These are phyloP conservation scores for Suillus bovinus DNA, from an alignment of 768 basidiomycete genomes.

Conservation along the genomic window DNA sequence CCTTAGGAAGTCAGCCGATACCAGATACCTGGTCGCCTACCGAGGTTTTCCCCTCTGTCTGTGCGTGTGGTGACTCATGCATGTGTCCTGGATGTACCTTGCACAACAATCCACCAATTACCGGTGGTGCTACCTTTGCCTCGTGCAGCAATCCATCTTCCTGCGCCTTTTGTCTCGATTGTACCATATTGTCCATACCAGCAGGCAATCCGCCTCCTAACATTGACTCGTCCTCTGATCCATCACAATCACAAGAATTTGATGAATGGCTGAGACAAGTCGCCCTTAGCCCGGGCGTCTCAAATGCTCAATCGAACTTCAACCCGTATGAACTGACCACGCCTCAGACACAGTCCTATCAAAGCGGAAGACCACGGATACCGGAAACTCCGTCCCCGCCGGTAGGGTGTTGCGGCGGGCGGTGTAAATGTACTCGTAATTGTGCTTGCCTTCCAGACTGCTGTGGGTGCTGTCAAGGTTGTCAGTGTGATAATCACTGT, in stretches of 20 bases:
- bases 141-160: slow-evolving; percentile 38
- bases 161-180: slow-evolving; percentile 59
- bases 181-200: slow-evolving; percentile 55
- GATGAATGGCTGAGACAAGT: slow-evolving; percentile 68
- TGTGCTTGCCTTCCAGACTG: slow-evolving; percentile 36
- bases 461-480: slow-evolving; percentile 32
- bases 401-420: slow-evolving; percentile 33
- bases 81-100: slow-evolving; percentile 64
- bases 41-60: slow-evolving; percentile 45
- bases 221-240: slow-evolving; percentile 42
- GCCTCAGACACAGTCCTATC: slow-evolving; percentile 16
- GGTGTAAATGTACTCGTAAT: slow-evolving; percentile 34
- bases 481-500: slow-evolving; percentile 27
- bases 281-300: slow-evolving; percentile 16
- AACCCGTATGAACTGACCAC: slow-evolving; percentile 29
- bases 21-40: slow-evolving; percentile 27
- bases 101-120: slow-evolving; percentile 45
- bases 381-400: slow-evolving; percentile 21
- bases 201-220: slow-evolving; percentile 43
- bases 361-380: slow-evolving; percentile 8
- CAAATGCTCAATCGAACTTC: slow-evolving; percentile 23
- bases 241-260: slow-evolving; percentile 45
- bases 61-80: slow-evolving; percentile 65
- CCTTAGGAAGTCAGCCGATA: slow-evolving; percentile 25
- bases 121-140: slow-evolving; percentile 38